Evolutionary conservation across 768 basidiomycete genomes (phyloP), one percentile per base, ranked within the genome.

Genomic region (Lentinula detonsa): DNA sequence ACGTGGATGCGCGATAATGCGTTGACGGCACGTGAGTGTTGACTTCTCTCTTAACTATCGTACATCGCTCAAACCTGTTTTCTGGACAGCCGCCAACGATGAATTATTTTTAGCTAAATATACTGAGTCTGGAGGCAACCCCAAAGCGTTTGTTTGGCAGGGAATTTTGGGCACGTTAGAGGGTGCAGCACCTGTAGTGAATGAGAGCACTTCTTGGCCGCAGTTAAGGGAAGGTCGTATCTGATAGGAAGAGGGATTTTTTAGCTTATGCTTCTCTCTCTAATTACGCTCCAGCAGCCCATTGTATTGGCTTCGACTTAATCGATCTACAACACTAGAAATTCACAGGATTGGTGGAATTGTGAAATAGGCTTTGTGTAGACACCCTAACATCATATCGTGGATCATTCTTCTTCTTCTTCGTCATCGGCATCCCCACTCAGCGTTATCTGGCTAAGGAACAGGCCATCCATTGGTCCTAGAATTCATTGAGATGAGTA

Each of bases 41-140:
- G 15, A 8, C 13, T 53, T 9, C 28, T 9, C 28, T 8, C 45
- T 13, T 51, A 2, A 51, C n/a, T 8, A 34, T 34, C 13, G 45
- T 39, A 46, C 40, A 60, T 15, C 40, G 16, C 28, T 43, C 21
- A 21, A 5, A 43, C 31, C 46, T 37, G 21, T 21, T 18, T 21
- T 18, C 40, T 52, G 5, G 2, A 4, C 39, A 64, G 63, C 50
- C 23, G 51, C 73, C 2, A 79, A 74, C 11, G 93, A 96, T 67
- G 87, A 90, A 69, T 64, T 85, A 13, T 94, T 95, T 75, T 72
- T 95, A 68, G 75, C 85, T 9, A 92, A 91, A 70, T 93, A 90
- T 64, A 82, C 84, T 1, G 88, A 92, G 67, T 82, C 88, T 6
- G 81, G 80, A 58, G 93, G 93, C 46, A 94, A 94, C 71, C 79